A percentile compares a stretch with the other conserved stretches of the same genome.
Conservation (phyloP, 169 alveolate genomes). For the Plasmodium ovale region DNA sequence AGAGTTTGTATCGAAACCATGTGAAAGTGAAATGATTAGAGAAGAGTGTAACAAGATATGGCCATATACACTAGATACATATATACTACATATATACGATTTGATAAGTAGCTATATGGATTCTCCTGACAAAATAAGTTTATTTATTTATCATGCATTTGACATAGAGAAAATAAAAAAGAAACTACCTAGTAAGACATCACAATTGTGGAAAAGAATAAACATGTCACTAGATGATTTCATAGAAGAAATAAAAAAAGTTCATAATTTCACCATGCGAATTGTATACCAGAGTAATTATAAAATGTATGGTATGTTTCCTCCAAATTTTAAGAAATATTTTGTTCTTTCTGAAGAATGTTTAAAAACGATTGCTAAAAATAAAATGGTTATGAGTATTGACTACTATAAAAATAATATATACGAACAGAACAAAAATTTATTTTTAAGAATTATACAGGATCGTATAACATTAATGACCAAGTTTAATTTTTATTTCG, state of each 20-base stretch:
- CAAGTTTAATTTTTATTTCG: conserved; percentile 60
- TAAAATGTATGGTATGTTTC: conserved; percentile 60
- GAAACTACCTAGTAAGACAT: conserved; percentile 59
- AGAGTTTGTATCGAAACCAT: conserved; percentile 46
- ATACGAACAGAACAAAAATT: conserved; percentile 42
- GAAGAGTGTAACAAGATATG: conserved; percentile 64
- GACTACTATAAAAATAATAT: conserved; percentile 62
- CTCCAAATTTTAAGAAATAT: conserved; percentile 72
- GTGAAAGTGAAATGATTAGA: conserved; percentile 45
- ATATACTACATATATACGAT: conserved; percentile 69
- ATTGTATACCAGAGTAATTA: conserved; percentile 56
- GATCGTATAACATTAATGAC: conserved; percentile 66
- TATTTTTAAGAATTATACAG: conserved; percentile 63
- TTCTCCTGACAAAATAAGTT: conserved; percentile 69
- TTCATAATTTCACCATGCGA: conserved; percentile 71
- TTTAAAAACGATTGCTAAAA: conserved; percentile 48
- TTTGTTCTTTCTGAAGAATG: conserved; percentile 59
- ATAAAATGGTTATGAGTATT: conserved; percentile 68
- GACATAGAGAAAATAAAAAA: conserved; percentile 75
- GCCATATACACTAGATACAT: conserved; percentile 64
- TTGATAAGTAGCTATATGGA: conserved; percentile 76
- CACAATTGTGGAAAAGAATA: conserved; percentile 76
- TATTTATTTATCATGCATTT: conserved; percentile 73
- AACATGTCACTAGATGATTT: conserved; percentile 74
- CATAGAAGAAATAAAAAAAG: conserved; percentile 70